These are phyloP conservation scores for Tephrocybe sp. DNA, from an alignment of 768 basidiomycete genomes.

Conservation along the genomic window DNA sequence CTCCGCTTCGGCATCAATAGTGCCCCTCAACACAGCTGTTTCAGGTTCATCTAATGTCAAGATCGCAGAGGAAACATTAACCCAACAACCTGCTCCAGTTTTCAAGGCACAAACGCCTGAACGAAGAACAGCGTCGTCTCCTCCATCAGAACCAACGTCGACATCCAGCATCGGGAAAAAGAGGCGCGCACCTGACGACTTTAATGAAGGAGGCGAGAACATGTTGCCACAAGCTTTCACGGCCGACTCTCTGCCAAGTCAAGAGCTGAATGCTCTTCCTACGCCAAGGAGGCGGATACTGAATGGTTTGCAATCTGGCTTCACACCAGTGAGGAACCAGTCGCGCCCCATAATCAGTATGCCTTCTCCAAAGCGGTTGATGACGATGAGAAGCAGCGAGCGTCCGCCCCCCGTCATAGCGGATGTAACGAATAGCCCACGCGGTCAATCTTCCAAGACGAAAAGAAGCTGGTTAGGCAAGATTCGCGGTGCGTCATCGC, in stretches of 20 bases:
- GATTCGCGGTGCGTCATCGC: constrained; percentile 49
- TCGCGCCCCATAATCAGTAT: constrained; percentile 37
- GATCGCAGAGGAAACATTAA: constrained; percentile 47
- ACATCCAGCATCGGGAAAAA: constrained; percentile 59
- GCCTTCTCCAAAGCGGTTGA: constrained; percentile 49
- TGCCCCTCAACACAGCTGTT: constrained; percentile 29
- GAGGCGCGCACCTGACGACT: constrained; percentile 75
- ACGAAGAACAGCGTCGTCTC: constrained; percentile 21
- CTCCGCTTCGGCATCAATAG: constrained; percentile 17
- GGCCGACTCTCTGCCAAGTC: constrained; percentile 45
- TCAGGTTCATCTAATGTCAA: constrained; percentile 47
- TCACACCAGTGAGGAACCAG: constrained; percentile 66
- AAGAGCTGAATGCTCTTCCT: constrained; percentile 30
- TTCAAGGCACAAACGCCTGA: constrained; percentile 57
- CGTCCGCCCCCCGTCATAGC: constrained; percentile 37
- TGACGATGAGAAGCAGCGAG: constrained; percentile 19
- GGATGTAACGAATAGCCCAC: constrained; percentile 72
- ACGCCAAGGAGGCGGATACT: constrained; percentile 66
- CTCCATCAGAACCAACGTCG: constrained; percentile 23
- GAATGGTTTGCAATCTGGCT: constrained; percentile 59
- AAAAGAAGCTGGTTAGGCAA: constrained; percentile 74
- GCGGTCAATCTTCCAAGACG: constrained; percentile 38
- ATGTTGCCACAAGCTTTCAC: constrained; percentile 68
- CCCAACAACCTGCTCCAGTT: constrained; percentile 31
- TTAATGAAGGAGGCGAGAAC: constrained; percentile 46